These are phyloP conservation scores for Lyophyllum atratum DNA, from an alignment of 768 basidiomycete genomes.

Conservation along the genomic window DNA sequence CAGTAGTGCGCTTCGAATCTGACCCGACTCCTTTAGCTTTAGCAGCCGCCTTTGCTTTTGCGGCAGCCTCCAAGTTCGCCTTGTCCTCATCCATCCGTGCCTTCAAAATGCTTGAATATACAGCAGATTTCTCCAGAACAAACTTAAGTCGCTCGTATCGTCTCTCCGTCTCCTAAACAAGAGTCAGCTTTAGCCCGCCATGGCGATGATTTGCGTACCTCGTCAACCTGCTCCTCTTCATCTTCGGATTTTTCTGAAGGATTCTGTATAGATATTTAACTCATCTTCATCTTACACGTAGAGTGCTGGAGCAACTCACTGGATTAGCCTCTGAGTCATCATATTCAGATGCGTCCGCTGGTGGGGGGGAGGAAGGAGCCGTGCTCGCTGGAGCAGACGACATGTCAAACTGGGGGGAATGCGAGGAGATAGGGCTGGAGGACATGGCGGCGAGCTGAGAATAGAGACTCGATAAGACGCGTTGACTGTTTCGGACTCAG, in stretches of 20 bases:
- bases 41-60: slow-evolving; percentile 11
- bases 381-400: slow-evolving; percentile 22
- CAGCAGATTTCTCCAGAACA: slow-evolving; percentile 73
- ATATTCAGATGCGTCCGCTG: slow-evolving; percentile 17
- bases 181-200: not conserved
- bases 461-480: slow-evolving; percentile 13
- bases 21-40: no score
- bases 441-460: slow-evolving; percentile 17
- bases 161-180: slow-evolving; percentile 45
- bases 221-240: slow-evolving; percentile 7
- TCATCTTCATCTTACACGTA: not conserved
- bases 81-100: slow-evolving; percentile 73
- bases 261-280: not conserved
- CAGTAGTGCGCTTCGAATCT: slow-evolving; percentile 1
- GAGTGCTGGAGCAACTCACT: slow-evolving; percentile 1
- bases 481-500: slow-evolving; percentile 16
- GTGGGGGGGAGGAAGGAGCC: slow-evolving; percentile 22
- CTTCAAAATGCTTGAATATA: slow-evolving; percentile 73
- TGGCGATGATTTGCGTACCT: slow-evolving; percentile 4
- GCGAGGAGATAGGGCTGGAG: slow-evolving; percentile 20
- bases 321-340: slow-evolving; percentile 13
- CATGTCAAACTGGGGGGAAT: slow-evolving; percentile 18
- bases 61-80: slow-evolving; percentile 24
- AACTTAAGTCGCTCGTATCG: slow-evolving; percentile 58
- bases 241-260: slow-evolving; percentile 3